phyloP scores from a whole-genome alignment of 768 basidiomycete genomes.

The Podaxis sp. region DNA sequence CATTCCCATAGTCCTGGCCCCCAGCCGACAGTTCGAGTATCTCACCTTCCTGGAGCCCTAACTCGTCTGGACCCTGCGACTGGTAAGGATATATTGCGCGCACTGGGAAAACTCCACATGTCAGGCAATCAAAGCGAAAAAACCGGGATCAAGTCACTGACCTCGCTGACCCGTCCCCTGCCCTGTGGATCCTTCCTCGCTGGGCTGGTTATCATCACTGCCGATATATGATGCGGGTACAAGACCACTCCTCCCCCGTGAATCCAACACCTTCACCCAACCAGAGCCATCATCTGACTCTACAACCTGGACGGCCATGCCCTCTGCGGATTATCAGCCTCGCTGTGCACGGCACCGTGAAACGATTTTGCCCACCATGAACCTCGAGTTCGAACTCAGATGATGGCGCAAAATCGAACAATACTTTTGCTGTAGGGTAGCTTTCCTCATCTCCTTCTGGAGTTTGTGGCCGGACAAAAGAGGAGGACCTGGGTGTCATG shows the following conservation, averaged over 20 bases:
- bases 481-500: constrained; percentile 46
- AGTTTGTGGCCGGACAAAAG: constrained; percentile 41
- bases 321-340: constrained; percentile 41
- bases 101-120: constrained; percentile 38
- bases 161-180: constrained; percentile 46
- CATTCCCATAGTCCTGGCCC: constrained; percentile 66
- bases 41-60: constrained; percentile 58
- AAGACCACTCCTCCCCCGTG: constrained; percentile 58
- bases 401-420: constrained; percentile 72
- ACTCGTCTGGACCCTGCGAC: constrained; percentile 69
- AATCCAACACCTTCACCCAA: constrained; percentile 73
- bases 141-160: constrained; percentile 26
- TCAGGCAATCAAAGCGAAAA: constrained; percentile 10
- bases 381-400: constrained; percentile 76
- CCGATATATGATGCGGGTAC: constrained; percentile 83
- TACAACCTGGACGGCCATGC: constrained; percentile 55
- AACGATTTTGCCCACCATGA: constrained; percentile 37
- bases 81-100: constrained; percentile 78
- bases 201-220: constrained; percentile 25
- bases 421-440: constrained; percentile 51
- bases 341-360: background rate
- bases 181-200: constrained; percentile 15
- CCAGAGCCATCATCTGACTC: constrained; percentile 86
- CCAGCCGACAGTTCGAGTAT: constrained; percentile 61
- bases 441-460: constrained; percentile 37